Percentiles rank a stretch among this genome's conserved stretches.
Evolutionary conservation across 1,284 basidiomycete genomes (phyloP).

Genomic region (Polyporus tsugae): DNA sequence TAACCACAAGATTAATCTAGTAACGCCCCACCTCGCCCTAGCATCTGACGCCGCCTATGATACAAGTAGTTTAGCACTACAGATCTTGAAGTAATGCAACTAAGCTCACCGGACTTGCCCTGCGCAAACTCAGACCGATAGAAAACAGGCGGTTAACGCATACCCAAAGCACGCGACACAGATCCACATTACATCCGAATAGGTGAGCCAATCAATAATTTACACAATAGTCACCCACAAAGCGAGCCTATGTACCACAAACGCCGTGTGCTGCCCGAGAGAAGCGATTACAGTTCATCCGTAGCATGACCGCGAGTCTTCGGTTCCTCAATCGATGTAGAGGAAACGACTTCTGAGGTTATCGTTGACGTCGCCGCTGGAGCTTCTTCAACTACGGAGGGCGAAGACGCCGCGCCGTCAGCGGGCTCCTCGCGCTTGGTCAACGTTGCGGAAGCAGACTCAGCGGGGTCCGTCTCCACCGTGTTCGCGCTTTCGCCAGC

Average conservation of each 20-base stretch:
- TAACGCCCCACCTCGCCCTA: neutral
- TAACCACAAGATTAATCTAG: conserved; percentile 10
- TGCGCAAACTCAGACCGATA: neutral
- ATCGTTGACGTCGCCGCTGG: conserved; percentile 5
- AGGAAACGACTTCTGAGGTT: conserved; percentile 1
- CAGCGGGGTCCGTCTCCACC: conserved; percentile 17
- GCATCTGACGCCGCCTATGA: neutral
- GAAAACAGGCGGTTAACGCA: neutral
- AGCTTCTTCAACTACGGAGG: conserved; percentile 2
- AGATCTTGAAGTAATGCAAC: neutral
- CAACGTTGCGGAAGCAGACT: conserved; percentile 11
- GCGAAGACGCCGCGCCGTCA: conserved; percentile 4
- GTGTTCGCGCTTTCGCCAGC: conserved; percentile 30
- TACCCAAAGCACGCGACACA: neutral
- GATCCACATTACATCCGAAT: conserved; percentile 9
- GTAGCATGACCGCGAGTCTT: conserved; percentile 21
- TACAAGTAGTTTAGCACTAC: neutral
- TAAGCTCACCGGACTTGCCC: conserved; percentile 3
- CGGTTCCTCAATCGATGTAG: conserved; percentile 14
- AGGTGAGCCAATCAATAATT: conserved; percentile 17
- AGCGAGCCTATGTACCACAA: conserved; percentile 17
- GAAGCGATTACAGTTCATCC: conserved; percentile 26
- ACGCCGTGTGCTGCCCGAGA: conserved; percentile 7
- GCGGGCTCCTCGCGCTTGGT: conserved; percentile 13
- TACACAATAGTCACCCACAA: conserved; percentile 25